Conservation (phyloP, 2,329 filamentous ascomycete species). For the Macrophomina phaseolina region DNA sequence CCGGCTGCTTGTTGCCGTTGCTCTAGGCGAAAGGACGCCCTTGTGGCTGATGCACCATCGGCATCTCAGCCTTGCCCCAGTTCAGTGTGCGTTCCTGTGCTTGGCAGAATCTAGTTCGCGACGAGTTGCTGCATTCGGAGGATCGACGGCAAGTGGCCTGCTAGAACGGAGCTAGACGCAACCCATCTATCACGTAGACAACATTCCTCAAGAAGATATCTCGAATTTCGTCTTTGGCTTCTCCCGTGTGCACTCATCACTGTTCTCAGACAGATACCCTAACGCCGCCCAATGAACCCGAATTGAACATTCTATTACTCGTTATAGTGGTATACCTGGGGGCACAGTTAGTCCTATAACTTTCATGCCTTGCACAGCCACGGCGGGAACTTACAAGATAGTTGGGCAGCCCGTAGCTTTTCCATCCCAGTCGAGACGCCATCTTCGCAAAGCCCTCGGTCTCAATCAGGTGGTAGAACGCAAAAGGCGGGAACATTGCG, state of each 20-base stretch:
- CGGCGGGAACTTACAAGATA: slow-evolving; percentile 74
- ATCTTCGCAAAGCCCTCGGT: slow-evolving; percentile 98
- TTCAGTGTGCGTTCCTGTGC: slow-evolving; percentile 4
- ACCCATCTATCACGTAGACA: neutral
- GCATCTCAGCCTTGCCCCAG: slow-evolving; percentile 18
- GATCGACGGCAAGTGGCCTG: neutral
- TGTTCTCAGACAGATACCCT: neutral
- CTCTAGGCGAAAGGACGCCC: slow-evolving; percentile 5
- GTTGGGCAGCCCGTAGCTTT: slow-evolving; percentile 87
- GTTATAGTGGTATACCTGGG: slow-evolving; percentile 86
- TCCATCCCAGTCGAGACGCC: slow-evolving; percentile 86
- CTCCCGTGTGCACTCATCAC: slow-evolving; percentile 6
- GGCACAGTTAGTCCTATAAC: neutral
- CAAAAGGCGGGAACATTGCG: slow-evolving; percentile 96
- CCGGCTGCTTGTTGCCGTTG: neutral
- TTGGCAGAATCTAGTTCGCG: slow-evolving; percentile 16
- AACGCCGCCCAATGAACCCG: slow-evolving; percentile 44
- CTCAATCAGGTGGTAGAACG: slow-evolving; percentile 97
- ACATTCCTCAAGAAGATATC: neutral
- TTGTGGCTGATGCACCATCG: slow-evolving; percentile 16
- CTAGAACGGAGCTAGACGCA: slow-evolving; percentile 1
- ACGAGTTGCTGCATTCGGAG: slow-evolving; percentile 15
- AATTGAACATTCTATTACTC: slow-evolving; percentile 59
- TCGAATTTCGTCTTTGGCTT: neutral
- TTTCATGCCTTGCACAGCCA: slow-evolving; percentile 15